Conservation (phyloP, 352 stramenopile genomes). For the Blastocystis sp. region DNA sequence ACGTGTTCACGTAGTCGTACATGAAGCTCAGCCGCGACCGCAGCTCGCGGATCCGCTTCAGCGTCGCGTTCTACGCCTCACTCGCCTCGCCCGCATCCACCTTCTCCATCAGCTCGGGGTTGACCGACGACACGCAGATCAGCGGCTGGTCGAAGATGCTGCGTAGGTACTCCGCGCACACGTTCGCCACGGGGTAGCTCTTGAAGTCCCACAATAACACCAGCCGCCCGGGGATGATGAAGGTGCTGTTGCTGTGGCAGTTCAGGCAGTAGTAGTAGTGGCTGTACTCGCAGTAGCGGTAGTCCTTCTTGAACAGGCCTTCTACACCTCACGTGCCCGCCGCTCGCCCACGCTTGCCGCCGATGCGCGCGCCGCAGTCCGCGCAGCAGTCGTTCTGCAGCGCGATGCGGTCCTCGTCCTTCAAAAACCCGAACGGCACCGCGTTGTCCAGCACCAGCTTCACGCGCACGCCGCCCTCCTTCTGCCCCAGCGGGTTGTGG, state of each 20-base stretch:
- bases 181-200: slow-evolving; percentile 58
- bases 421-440: slow-evolving; percentile 14
- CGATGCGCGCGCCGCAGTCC: slow-evolving; percentile 51
- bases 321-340: neutral
- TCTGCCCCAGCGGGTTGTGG: slow-evolving; percentile 56
- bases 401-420: slow-evolving; percentile 51
- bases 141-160: slow-evolving; percentile 57
- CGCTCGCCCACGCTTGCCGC: neutral
- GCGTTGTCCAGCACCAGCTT: slow-evolving; percentile 16
- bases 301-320: slow-evolving; percentile 64
- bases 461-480: slow-evolving; percentile 41
- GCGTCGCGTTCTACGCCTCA: neutral
- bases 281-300: slow-evolving; percentile 66
- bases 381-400: slow-evolving; percentile 68
- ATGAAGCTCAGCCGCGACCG: slow-evolving; percentile 31
- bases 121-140: slow-evolving; percentile 45
- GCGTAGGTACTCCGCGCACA: slow-evolving; percentile 31
- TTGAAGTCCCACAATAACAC: slow-evolving; percentile 47
- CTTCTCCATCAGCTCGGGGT: slow-evolving; percentile 29
- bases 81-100: neutral
- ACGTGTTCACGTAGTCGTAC: slow-evolving; percentile 61
- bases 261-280: slow-evolving; percentile 67
- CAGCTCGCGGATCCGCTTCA: neutral
- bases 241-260: slow-evolving; percentile 36
- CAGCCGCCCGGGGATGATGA: slow-evolving; percentile 26